Percentiles rank a stretch among this genome's conserved stretches.
Evolutionary conservation across 441 rosid genomes (phyloP).

Genomic region (Gossypium davidsonii): DNA sequence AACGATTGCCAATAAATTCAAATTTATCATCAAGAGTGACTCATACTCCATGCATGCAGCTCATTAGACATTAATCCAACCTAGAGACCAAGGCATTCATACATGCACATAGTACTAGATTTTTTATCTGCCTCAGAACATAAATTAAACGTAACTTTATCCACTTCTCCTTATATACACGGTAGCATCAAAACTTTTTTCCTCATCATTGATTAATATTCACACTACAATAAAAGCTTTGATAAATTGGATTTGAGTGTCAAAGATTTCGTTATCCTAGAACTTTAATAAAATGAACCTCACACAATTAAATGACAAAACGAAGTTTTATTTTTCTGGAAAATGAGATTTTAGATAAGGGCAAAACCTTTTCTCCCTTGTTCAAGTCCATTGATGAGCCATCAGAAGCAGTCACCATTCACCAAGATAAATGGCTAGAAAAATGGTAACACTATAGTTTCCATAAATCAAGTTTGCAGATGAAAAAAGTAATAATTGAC

Average conservation of each 20-base stretch:
- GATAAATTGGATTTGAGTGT: neutral
- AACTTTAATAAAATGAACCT: neutral
- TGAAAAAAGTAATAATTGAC: neutral
- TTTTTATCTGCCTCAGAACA: neutral
- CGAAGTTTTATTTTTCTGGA: conserved; percentile 22
- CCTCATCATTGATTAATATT: neutral
- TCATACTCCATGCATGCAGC: neutral
- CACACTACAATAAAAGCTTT: neutral
- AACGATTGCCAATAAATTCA: neutral
- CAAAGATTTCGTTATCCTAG: neutral
- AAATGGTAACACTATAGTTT: conserved; percentile 33
- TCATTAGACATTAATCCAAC: conserved; percentile 4
- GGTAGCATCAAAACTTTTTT: neutral
- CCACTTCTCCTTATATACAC: neutral
- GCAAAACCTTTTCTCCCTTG: conserved; percentile 39
- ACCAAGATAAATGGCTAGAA: conserved; percentile 38
- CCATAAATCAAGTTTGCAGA: conserved; percentile 7
- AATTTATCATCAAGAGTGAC: neutral
- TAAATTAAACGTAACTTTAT: neutral
- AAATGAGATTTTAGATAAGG: conserved; percentile 31
- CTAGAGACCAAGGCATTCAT: neutral
- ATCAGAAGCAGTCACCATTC: conserved; percentile 34
- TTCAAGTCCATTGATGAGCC: conserved; percentile 53
- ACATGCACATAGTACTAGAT: neutral
- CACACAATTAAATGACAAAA: neutral